Base-by-base conservation (phyloP, 352 stramenopile species). In the Globisporangium recalcitrans region DNA sequence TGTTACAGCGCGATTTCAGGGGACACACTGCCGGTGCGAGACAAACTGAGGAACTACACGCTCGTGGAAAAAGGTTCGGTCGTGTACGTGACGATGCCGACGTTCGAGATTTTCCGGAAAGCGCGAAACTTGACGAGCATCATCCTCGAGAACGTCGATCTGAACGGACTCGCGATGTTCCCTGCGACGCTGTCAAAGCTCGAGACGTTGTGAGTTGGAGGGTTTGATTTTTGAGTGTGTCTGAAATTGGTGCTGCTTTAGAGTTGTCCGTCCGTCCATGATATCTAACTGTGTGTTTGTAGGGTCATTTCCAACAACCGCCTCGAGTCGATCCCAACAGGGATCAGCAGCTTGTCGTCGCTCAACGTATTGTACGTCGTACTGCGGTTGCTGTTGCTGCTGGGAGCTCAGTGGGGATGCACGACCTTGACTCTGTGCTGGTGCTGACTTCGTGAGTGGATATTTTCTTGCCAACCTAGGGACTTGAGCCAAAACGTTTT, bases 141-240 rank as follows among this genome's bases (percentile, higher is more conserved):
- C 19, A 69, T 75, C 47, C 42, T 80, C 21, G 73, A 80, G 53
- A 80, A 80, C 63, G 19, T 80, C 58, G 69, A 78, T 40, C 55
- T 80, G 14, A 64, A 66, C 29, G 34, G 38, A 7, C 68, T 80
- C 47, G 13, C 47, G 26, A 64, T 16, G 22, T 69, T 80, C 47
- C 73, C 73, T 0, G 24, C 61, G 0, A 44, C 44, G 34, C 60
- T 80, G 3, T 40, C 64, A 0, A 67, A 69, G 48, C 66, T 80
- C 58, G 53, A 73, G 26, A 65, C 38, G 3, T 56, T 80, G 73
- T 80, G 57, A 19, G 70, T 69, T 3, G 5, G 7, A 13, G 5
- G 54, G 19, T 13, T 16, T 58, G 21, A 11, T n/a, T 62, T 44
- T 32, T 63, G 58, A 13, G 21, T 53, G n/a, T n/a, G n/a, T 21